A percentile compares a stretch with the other conserved stretches of the same genome.
Evolutionary conservation across 2,329 filamentous ascomycete species (phyloP).

Genomic region (Aspergillus pseudoviridinutans): DNA sequence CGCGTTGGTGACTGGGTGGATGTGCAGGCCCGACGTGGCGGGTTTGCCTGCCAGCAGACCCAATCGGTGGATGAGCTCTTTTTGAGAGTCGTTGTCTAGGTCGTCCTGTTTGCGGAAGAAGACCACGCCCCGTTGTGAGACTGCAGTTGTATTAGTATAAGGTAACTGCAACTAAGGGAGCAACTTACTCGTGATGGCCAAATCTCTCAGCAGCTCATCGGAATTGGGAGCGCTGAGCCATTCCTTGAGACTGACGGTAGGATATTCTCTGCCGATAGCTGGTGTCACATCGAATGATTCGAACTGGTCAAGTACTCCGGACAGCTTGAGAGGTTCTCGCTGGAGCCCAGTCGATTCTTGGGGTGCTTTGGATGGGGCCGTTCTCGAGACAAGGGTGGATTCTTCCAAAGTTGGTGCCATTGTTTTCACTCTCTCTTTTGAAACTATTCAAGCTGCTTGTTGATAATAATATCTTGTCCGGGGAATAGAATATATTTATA

Average conservation of each 20-base stretch:
- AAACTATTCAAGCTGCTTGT: not conserved
- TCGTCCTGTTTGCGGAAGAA: slow-evolving; percentile 52
- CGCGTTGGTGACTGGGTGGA: slow-evolving; percentile 48
- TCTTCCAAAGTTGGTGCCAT: slow-evolving; percentile 23
- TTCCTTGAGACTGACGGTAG: slow-evolving; percentile 45
- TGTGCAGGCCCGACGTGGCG: slow-evolving; percentile 42
- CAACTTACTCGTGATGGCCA: slow-evolving; percentile 31
- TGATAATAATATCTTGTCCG: not conserved
- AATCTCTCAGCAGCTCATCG: slow-evolving; percentile 32
- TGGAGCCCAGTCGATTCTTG: not conserved
- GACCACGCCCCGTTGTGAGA: slow-evolving; percentile 51
- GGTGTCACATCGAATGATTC: slow-evolving; percentile 49
- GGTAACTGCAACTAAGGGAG: not conserved
- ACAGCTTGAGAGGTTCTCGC: slow-evolving; percentile 34
- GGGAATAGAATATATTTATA: not conserved
- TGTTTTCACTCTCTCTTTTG: not conserved
- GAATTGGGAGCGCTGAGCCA: slow-evolving; percentile 38
- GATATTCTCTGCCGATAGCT: slow-evolving; percentile 49
- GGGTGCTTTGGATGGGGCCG: slow-evolving; percentile 8
- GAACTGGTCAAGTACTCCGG: slow-evolving; percentile 41
- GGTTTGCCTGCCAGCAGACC: slow-evolving; percentile 48
- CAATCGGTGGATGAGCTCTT: slow-evolving; percentile 48
- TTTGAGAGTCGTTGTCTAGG: slow-evolving; percentile 49
- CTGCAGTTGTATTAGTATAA: slow-evolving; percentile 21
- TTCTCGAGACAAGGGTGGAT: slow-evolving; percentile 13